phyloP scores from a whole-genome alignment of 345 rosid species.

The Eucalyptus shirleyi region DNA sequence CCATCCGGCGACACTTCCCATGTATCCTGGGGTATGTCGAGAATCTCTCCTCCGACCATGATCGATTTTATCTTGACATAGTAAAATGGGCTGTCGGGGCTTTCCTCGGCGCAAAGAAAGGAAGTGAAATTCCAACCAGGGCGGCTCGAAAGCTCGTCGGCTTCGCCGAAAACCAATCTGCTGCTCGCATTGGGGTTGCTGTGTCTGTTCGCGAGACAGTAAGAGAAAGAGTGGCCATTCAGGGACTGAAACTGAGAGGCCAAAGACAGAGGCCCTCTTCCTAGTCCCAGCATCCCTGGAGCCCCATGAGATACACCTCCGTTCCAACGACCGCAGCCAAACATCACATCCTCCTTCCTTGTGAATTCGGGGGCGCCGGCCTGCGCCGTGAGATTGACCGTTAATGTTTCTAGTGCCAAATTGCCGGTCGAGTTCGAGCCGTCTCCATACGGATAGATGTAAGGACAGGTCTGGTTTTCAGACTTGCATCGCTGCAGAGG shows the following conservation, averaged over 20 bases:
- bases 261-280: constrained; percentile 84
- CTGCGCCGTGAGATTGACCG: constrained; percentile 46
- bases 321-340: constrained; percentile 97
- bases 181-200: constrained; percentile 60
- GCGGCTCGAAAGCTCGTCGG: constrained; percentile 34
- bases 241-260: constrained; percentile 75
- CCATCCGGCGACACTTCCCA: constrained; percentile 62
- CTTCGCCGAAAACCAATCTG: constrained; percentile 84
- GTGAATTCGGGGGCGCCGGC: constrained; percentile 27
- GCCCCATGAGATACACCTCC: constrained; percentile 78
- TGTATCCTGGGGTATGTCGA: constrained; percentile 54
- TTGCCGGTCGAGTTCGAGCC: constrained; percentile 87
- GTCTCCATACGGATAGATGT: constrained; percentile 82
- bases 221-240: constrained; percentile 76
- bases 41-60: constrained; percentile 45
- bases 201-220: constrained; percentile 70
- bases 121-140: constrained; percentile 66
- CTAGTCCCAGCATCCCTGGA: constrained; percentile 77
- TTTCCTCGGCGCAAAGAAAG: constrained; percentile 38
- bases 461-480: constrained; percentile 69
- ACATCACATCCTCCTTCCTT: constrained; percentile 53
- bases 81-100: constrained; percentile 55
- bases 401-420: constrained; percentile 67
- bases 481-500: constrained; percentile 40
- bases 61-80: constrained; percentile 65